Evolutionary conservation across 805 yeast species (phyloP), one percentile per base, ranked within the genome.

Genomic region (Wickerhamiella siamensis): DNA sequence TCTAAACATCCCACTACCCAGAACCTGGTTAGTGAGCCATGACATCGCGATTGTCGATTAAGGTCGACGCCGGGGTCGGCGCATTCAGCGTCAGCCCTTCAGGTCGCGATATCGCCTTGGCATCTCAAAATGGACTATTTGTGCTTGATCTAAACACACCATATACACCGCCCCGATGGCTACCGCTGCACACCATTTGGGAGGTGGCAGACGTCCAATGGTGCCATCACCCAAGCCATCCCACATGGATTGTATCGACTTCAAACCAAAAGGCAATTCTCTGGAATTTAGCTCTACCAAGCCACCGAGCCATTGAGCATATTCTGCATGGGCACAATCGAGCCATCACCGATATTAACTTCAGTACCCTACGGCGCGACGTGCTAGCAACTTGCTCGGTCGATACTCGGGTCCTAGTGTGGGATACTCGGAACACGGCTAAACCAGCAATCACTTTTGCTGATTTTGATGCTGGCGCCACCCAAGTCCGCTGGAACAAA

Each of bases 181-280:
- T 91, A 14, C 93, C 78, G 42, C 95, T 91, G 55, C 69, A 77
- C 29, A 88, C 96, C 0, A 77, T 94, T 0, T 91, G 97, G 97
- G 97, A 91, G 59, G 98, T 91, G 3, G 95, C 98, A 0, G 96
- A 88, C 58, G 96, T 88, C 1, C 97, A 91, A 59, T 91, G 98
- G 97, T 83, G 93, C 2, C 95, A 96, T 0, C 96, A 91, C 56
- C 67, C 71, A 4, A 70, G 77, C 2, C 83, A 82, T 49, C 88
- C 94, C 1, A 69, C 79, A 4, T 87, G 96, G 94, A 83, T 91
- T 34, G 79, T 88, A 1, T 83, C 95, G 0, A 84, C 97, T 0
- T 80, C 94, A 1, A 91, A 88, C 59, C 98, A 88, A 56, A 88
- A 88, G 62, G 97, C 95, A 1, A 67, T 91, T 55, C 74, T 91